Evolutionary conservation across 768 basidiomycete species (phyloP), one percentile per base, ranked within the genome.

Genomic region (Boletellus sp.): DNA sequence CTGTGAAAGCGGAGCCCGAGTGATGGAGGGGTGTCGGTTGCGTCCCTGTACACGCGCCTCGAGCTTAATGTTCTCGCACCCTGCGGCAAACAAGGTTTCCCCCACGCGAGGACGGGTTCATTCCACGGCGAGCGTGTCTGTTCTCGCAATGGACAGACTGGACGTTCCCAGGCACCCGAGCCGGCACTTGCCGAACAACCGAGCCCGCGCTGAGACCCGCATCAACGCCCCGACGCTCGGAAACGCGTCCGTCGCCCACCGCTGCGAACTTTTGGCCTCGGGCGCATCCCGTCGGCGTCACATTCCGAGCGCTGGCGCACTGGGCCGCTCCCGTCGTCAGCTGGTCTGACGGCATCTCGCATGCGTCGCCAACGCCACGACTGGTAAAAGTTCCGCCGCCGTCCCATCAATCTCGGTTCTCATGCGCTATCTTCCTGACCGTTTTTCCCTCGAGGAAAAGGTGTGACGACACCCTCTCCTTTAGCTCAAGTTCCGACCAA

Each of bases 1-100:
- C 28, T 20, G 43, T 52, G 4, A 59, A 54, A 45, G 37, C 51
- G 17, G 60, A 63, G 10, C 42, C 55, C 11, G 53, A 45, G 23
- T 53, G 43, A 50, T 20, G 24, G 22, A 19, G 4, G 16, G 32
- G 13, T 15, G 8, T 37, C 20, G 7, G 17, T 28, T 42, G 24
- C 35, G n/a, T 43, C 23, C 8, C 15, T 42, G 24, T 2, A 7
- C 6, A 16, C 22, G 4, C 8, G 32, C 28, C 39, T 36, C 35
- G 24, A 32, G 34, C 17, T 15, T 41, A 31, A 17, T 42, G 31
- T 43, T 19, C 12, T 22, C 20, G 15, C n/a, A n/a, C n/a, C 23
- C 26, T 41, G 24, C 40, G 41, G 41, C 17, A 16, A 40, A 23
- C 24, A 8, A 5, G 28, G 28, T 28, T 28, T 28, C 7, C 7